phyloP scores from a whole-genome alignment of 2,329 filamentous ascomycete genomes.

The Fusarium anguioides region DNA sequence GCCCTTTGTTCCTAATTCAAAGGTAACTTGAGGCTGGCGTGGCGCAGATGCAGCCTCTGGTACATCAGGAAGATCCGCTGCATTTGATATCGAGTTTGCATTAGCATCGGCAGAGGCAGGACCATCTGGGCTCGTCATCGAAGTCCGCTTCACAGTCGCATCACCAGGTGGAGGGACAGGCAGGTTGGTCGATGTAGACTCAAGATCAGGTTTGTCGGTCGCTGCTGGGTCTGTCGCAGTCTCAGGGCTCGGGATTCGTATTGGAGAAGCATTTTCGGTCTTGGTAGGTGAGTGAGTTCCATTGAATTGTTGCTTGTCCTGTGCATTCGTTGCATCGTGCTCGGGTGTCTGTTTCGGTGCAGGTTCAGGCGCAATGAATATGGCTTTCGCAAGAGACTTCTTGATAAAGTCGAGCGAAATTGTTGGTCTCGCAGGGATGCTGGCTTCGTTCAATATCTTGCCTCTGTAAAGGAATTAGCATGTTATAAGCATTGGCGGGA shows the following conservation, averaged over 20 bases:
- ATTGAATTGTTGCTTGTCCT: conserved; percentile 26
- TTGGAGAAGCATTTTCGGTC: conserved; percentile 16
- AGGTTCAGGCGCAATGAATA: conserved; percentile 34
- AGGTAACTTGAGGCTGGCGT: conserved; percentile 47
- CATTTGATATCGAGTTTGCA: conserved; percentile 1
- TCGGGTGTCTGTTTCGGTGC: conserved; percentile 17
- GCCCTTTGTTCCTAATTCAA: conserved; percentile 49
- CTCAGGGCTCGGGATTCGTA: conserved; percentile 22
- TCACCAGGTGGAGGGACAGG: conserved; percentile 2
- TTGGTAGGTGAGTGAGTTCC: conserved; percentile 19
- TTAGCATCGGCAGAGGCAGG: conserved; percentile 9
- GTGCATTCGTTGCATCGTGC: conserved; percentile 9
- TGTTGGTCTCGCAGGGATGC: conserved; percentile 62
- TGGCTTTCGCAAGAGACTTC: conserved; percentile 50
- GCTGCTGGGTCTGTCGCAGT: conserved; percentile 21
- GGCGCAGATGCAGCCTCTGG: conserved; percentile 6
- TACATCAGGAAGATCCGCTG: background rate
- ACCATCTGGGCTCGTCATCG: conserved; percentile 7
- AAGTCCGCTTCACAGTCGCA: conserved; percentile 24
- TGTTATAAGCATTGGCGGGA: conserved; percentile 16
- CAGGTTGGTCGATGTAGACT: background rate
- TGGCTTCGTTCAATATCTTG: conserved; percentile 62
- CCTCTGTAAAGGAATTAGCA: conserved; percentile 48
- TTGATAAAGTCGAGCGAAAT: conserved; percentile 58
- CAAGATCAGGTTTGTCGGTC: background rate